phyloP scores from a whole-genome alignment of 352 stramenopile species.

The Pythium scleroteichum region DNA sequence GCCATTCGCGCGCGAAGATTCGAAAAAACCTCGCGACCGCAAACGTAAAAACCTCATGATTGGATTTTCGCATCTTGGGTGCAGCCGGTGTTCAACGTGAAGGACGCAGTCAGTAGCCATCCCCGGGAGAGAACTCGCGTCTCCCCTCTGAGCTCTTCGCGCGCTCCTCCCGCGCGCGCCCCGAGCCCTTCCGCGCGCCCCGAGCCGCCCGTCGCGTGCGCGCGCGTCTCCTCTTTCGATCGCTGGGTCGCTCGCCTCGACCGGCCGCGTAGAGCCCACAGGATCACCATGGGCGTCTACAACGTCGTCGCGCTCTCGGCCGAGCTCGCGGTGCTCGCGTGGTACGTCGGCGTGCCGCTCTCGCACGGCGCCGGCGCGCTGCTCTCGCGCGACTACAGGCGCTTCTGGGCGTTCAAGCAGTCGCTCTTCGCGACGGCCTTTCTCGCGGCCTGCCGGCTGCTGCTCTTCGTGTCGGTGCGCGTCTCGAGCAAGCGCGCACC shows the following conservation, averaged over 20 bases:
- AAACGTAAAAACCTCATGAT: conserved; percentile 13
- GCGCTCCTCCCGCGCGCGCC: background rate
- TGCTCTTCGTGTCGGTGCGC: conserved; percentile 72
- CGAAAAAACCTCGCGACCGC: conserved; percentile 18
- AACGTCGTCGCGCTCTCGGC: conserved; percentile 58
- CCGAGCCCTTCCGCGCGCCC: background rate
- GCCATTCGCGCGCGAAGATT: background rate
- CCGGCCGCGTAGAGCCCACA: background rate
- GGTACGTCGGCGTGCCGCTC: conserved; percentile 54
- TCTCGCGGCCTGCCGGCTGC: conserved; percentile 52
- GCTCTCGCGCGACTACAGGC: conserved; percentile 39
- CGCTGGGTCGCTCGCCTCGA: background rate
- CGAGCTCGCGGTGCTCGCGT: conserved; percentile 56
- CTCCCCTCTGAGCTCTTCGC: conserved; percentile 15
- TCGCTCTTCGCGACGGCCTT: conserved; percentile 59
- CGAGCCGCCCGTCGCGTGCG: background rate
- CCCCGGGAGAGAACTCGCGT: too few relatives aligned
- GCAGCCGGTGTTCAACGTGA: conserved; percentile 13
- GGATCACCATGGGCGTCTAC: conserved; percentile 63
- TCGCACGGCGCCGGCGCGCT: conserved; percentile 30
- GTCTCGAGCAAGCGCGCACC: conserved; percentile 68
- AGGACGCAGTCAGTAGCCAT: conserved; percentile 6
- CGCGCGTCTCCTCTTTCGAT: conserved; percentile 9
- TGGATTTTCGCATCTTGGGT: conserved; percentile 4
- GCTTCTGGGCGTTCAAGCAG: conserved; percentile 55